Evolutionary conservation across 352 stramenopile species (phyloP).

Genomic region (Phytophthora megakarya): DNA sequence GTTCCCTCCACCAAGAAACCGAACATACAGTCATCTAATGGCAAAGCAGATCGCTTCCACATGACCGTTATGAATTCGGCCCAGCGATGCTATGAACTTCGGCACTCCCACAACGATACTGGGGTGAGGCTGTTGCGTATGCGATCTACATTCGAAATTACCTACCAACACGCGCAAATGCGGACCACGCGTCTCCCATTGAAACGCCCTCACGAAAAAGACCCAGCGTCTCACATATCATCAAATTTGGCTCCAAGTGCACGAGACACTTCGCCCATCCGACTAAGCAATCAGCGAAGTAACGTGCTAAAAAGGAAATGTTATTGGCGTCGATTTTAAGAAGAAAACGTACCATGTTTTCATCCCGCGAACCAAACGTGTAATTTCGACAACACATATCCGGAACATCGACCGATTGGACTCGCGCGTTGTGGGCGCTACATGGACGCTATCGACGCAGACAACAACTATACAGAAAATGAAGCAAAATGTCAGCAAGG

Average conservation of each 20-base stretch:
- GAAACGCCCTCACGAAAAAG: too few species aligned
- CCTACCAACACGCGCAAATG: background rate
- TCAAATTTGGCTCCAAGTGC: too few species aligned
- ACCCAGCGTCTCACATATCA: background rate
- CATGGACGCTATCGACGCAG: background rate
- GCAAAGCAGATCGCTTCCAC: conserved; percentile 15
- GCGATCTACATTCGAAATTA: conserved; percentile 17
- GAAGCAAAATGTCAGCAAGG: too few species aligned
- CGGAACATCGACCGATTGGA: conserved; percentile 5
- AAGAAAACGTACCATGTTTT: conserved; percentile 4
- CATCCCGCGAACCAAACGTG: conserved; percentile 4
- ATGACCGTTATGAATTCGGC: conserved; percentile 14
- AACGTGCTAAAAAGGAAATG: conserved; percentile 6
- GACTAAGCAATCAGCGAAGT: conserved; percentile 7
- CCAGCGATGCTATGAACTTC: conserved; percentile 14
- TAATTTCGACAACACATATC: conserved; percentile 1
- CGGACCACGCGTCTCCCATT: too few species aligned
- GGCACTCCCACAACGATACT: conserved; percentile 5
- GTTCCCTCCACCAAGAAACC: background rate
- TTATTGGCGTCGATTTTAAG: conserved; percentile 1
- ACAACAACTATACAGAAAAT: background rate
- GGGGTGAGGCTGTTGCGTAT: conserved; percentile 11
- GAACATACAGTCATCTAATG: conserved; percentile 13
- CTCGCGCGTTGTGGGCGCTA: conserved; percentile 1
- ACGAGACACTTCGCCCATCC: too few species aligned